Evolutionary conservation across 108 stramenopile genomes (phyloP), one percentile per base, ranked within the genome.

Genomic region (Cyclotella sp.): DNA sequence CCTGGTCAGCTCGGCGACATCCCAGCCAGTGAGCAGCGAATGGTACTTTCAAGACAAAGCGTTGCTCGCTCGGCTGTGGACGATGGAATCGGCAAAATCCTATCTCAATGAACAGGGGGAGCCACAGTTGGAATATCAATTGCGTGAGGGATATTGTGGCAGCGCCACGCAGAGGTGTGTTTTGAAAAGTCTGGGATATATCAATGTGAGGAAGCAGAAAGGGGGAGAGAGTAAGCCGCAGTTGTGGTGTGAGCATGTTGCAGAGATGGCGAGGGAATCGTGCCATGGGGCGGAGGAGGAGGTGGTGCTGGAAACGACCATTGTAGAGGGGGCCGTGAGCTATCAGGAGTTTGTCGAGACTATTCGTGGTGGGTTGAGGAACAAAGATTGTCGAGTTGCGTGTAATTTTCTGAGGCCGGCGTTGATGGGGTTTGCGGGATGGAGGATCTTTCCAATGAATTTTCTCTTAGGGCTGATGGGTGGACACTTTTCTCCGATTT

Each of bases 401-500:
- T 76, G 72, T 19, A 83, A 83, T 41, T 83, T 75, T 57, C 39
- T 83, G 14, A 63, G 82, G 28, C 63, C 65, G 43, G 82, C 59
- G 15, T 42, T 83, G 19, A 73, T 58, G 30, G 82, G 82, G 13
- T 76, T 83, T 69, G 44, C 55, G 26, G 70, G 60, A 42, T 58
- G 51, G 30, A 72, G 76, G 28, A 72, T 63, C 24, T 40, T 75
- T 52, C 82, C 82, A 0, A 62, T 64, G 46, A 54, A 73, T 68
- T 69, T 83, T 24, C 2, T 83, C 9, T 3, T 83, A 0, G 70
- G 65, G 27, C 24, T 83, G 41, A 47, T 75, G 15, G 82, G 82
- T 13, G 82, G 82, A 55, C 82, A 83, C 55, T 83, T 83, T 69
- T 72, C 70, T 14, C 82, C 82, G 10, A 73, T 83, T 60, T 68